Base-by-base conservation (phyloP, 352 stramenopile genomes). In the Phytophthora lateralis region DNA sequence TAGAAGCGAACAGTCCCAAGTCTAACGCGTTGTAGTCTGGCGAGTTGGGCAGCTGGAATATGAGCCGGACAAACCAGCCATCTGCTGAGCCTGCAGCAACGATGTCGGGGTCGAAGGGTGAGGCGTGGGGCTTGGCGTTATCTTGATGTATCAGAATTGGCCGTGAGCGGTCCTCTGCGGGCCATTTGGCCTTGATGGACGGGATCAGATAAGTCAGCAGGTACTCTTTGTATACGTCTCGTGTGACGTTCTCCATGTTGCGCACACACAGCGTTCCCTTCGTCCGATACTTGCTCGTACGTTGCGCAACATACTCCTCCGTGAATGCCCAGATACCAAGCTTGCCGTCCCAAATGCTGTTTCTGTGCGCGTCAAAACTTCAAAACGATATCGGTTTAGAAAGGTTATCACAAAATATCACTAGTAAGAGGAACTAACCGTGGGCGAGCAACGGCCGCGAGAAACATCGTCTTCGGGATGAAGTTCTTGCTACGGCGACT, bases 271-370 rank as follows among this genome's bases (percentile, higher is more conserved):
- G 32, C 32, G 29, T 17, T 5, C 62, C 55, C 11, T 55, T 67
- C 9, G 20, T 38, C 6, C 53, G 55, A 34, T 73, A 50, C 17
- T 47, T 45, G 27, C 62, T 79, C 1, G 34, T 65, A 11, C 62
- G 48, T 35, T 65, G 15, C 1, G 66, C 63, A 5, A 42, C 11
- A 8, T 46, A 58, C 10, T 52, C 37, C 30, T 73, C 38, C 0
- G 48, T 59, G 26, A 78, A 75, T 6, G 58, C 46, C 66, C 66
- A 73, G 1, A 67, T 30, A 12, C 62, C 71, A 21, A 73, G 58
- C 42, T 79, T 73, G 26, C 44, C 44, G 44, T 50, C 10, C 44
- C 44, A 50, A 6, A 47, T 32, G 41, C 41, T 34, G 41, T 47
- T 29, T 47, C 41, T 47, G 20, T 47, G 41, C 20, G 20, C 14